Percentiles rank a stretch among this genome's conserved stretches.
These are phyloP conservation scores for Tetrapisispora nanseiensis DNA, from an alignment of 805 yeast species.

Conservation along the genomic window DNA sequence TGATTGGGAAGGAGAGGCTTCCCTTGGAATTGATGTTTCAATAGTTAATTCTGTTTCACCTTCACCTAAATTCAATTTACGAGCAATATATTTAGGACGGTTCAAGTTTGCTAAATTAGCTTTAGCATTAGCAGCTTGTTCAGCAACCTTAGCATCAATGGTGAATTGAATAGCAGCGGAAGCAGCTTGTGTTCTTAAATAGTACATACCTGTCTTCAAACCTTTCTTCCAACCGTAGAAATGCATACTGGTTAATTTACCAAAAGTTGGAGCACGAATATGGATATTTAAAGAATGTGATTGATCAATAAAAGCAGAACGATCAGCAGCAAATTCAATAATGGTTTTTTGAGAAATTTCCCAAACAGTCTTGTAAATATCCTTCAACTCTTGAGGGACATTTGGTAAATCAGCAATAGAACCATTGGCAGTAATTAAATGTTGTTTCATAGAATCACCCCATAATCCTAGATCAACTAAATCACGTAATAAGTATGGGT, in stretches of 20 bases:
- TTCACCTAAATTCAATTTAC: slow-evolving; percentile 8
- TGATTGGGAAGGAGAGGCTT: slow-evolving; percentile 30
- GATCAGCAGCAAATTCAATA: slow-evolving; percentile 76
- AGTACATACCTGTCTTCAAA: slow-evolving; percentile 97
- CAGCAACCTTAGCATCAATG: slow-evolving; percentile 80
- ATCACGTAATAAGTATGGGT: slow-evolving; percentile 76
- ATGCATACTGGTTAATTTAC: slow-evolving; percentile 94
- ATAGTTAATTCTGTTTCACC: slow-evolving; percentile 7
- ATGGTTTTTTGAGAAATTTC: slow-evolving; percentile 80
- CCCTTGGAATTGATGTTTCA: slow-evolving; percentile 13
- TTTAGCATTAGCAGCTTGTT: slow-evolving; percentile 60
- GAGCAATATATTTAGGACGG: slow-evolving; percentile 32
- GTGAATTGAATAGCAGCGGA: slow-evolving; percentile 93
- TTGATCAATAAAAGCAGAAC: slow-evolving; percentile 79
- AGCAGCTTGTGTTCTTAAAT: slow-evolving; percentile 95
- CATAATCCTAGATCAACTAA: slow-evolving; percentile 75
- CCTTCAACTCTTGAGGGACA: slow-evolving; percentile 67
- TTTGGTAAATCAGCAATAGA: slow-evolving; percentile 69
- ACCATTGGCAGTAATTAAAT: slow-evolving; percentile 68
- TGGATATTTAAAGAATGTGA: slow-evolving; percentile 89
- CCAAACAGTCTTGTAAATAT: slow-evolving; percentile 91
- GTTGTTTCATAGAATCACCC: slow-evolving; percentile 69
- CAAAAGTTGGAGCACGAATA: slow-evolving; percentile 85
- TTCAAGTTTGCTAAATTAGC: slow-evolving; percentile 30
- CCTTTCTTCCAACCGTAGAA: slow-evolving; percentile 99